Base-by-base conservation (phyloP, 208 protist species). In the Crithidia acanthocephali region DNA sequence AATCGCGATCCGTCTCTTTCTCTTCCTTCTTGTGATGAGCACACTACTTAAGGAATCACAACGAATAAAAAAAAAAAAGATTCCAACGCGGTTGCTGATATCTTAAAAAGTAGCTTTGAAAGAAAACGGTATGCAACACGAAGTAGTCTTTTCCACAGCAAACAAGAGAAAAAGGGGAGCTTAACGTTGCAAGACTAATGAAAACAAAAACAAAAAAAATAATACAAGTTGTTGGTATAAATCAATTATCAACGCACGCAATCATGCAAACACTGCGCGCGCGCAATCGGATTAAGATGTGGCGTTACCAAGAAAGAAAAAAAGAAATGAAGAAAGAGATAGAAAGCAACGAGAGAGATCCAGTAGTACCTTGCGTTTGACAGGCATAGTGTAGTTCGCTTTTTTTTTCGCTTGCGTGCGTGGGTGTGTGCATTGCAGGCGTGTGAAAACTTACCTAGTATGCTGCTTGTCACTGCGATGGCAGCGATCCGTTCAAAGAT, bases 151-250 rank as follows among this genome's bases (percentile, higher is more conserved):
- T 35, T 51, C n/a, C 10, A 44, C 22, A 42, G 30, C 23, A 52
- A 56, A 25, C 27, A 44, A 44, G 11, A 23, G 27, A 61, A 25
- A 50, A n/a, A 20, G 11, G 13, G 28, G 0, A 35, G 4, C 9
- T 20, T 13, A 40, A 20, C 37, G 32, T 59, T 45, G n/a, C 32
- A 45, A 33, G 2, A 59, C n/a, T 33, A 58, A 27, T n/a, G 27
- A 58, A 69, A 63, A 56, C 59, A 37, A 45, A 57, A 45, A 15
- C 2, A 51, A 51, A 52, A 56, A 28, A 44, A 62, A 62, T 18
- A 51, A 53, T 58, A 47, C 35, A 18, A 22, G 6, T 35, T 13
- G 25, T 45, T 44, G 32, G 22, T 27, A 51, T 52, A 53, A 37
- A 64, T 35, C 18, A 47, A 30, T 11, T 25, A 67, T 32, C 28